Percentiles rank a stretch among this genome's conserved stretches.
Conservation (phyloP, 2,329 filamentous ascomycete genomes). For the Scedosporium dehoogii region DNA sequence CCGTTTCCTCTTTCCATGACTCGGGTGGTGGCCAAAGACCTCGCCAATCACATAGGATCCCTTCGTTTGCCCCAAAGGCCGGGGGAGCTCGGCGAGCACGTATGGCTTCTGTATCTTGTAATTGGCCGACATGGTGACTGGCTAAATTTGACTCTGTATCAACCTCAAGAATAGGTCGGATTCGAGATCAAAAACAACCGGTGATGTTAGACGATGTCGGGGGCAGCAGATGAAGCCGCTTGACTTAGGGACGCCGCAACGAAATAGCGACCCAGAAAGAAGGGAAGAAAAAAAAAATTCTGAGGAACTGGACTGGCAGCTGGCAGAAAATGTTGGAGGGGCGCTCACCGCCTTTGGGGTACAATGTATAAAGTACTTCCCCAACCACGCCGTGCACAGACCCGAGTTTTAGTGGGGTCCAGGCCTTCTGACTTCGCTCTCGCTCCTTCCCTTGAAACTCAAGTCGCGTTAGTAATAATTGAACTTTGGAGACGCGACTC, state of each 20-base stretch:
- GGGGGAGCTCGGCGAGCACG: conserved; percentile 48
- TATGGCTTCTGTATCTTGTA: conserved; percentile 57
- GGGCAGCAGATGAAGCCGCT: not conserved
- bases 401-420: not conserved
- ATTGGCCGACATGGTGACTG: conserved; percentile 40
- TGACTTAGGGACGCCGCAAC: not conserved
- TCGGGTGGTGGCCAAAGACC: conserved; percentile 48
- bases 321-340: conserved; percentile 3
- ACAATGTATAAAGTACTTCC: not conserved
- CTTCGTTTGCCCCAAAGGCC: conserved; percentile 35
- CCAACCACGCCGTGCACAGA: not conserved
- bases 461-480: not conserved
- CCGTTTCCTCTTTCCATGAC: conserved; percentile 51
- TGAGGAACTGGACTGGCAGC: not conserved
- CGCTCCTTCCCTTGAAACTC: not conserved
- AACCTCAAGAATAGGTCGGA: not conserved
- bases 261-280: not conserved
- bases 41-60: conserved; percentile 45
- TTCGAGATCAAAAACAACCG: not conserved
- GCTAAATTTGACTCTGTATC: not conserved
- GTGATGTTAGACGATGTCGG: not conserved
- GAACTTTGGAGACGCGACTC: not conserved
- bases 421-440: not conserved
- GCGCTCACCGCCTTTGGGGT: conserved; percentile 5
- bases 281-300: conserved; percentile 4